phyloP scores from a whole-genome alignment of 75 land plant genomes.

The Pseudotsuga menziesii region DNA sequence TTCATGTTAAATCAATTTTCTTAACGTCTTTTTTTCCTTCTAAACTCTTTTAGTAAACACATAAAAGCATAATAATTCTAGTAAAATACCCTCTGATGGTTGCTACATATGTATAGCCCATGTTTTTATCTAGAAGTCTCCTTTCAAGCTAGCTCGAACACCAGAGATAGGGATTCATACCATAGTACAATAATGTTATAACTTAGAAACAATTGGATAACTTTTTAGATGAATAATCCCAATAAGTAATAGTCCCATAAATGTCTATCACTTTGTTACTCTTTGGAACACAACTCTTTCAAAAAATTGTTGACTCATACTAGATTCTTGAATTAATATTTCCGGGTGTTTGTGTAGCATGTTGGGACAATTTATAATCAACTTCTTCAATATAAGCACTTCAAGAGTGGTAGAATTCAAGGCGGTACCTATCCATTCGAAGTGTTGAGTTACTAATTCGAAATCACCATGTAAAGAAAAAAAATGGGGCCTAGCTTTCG shows the following conservation, averaged over 20 bases:
- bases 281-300: background rate
- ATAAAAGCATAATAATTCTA: background rate
- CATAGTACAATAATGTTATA: background rate
- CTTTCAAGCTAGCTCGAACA: background rate
- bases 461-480: background rate
- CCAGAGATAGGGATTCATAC: background rate
- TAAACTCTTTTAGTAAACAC: too few relatives aligned
- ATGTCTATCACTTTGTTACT: background rate
- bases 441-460: background rate
- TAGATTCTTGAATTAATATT: background rate
- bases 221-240: background rate
- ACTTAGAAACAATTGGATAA: background rate
- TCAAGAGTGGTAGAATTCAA: background rate
- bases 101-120: background rate
- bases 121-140: background rate
- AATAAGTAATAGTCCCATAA: background rate
- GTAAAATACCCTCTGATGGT: background rate
- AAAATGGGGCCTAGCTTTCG: background rate
- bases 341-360: background rate
- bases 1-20: background rate
- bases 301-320: background rate
- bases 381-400: background rate
- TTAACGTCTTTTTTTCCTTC: too few relatives aligned
- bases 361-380: background rate
- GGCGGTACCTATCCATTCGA: background rate